Percentiles rank a stretch among this genome's conserved stretches.
These are phyloP conservation scores for Bipolaris victoriae DNA, from an alignment of 2,329 filamentous ascomycete genomes.

Conservation along the genomic window DNA sequence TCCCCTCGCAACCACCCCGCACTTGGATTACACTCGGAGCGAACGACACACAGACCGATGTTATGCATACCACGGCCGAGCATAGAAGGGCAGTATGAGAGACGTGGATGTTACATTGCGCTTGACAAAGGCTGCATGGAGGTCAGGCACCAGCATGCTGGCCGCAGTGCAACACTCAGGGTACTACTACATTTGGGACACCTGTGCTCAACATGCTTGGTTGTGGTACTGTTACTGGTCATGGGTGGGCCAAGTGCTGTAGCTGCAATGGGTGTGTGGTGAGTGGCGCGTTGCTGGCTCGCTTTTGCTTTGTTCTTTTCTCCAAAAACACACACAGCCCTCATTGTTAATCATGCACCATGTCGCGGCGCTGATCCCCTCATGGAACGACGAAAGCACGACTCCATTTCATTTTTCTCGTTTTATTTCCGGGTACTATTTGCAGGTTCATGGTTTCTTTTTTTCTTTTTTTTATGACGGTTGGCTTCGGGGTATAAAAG, in stretches of 20 bases:
- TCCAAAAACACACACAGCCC: conserved; percentile 12
- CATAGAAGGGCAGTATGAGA: conserved; percentile 22
- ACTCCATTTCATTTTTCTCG: conserved; percentile 15
- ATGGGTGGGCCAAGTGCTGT: conserved; percentile 6
- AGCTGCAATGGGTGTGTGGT: not conserved
- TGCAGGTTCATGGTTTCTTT: conserved; percentile 11
- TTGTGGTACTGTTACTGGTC: conserved; percentile 9
- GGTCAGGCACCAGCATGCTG: conserved; percentile 15
- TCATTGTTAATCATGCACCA: conserved; percentile 39
- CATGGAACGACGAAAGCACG: conserved; percentile 35
- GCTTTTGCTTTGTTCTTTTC: conserved; percentile 8
- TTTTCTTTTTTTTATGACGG: conserved; percentile 16
- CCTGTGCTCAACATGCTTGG: conserved; percentile 13
- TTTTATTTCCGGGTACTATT: not conserved
- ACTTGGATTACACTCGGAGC: conserved; percentile 11
- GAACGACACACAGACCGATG: conserved; percentile 33
- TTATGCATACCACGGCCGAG: conserved; percentile 24
- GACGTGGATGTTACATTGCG: conserved; percentile 14
- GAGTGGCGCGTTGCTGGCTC: conserved; percentile 7
- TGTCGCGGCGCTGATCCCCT: conserved; percentile 22
- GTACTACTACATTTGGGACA: conserved; percentile 29
- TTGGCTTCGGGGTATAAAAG: conserved; percentile 18
- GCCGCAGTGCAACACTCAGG: conserved; percentile 27
- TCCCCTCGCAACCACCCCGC: not conserved
- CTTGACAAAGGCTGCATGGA: conserved; percentile 24